phyloP scores from a whole-genome alignment of 2,329 filamentous ascomycete genomes.

The Ciborinia camelliae region DNA sequence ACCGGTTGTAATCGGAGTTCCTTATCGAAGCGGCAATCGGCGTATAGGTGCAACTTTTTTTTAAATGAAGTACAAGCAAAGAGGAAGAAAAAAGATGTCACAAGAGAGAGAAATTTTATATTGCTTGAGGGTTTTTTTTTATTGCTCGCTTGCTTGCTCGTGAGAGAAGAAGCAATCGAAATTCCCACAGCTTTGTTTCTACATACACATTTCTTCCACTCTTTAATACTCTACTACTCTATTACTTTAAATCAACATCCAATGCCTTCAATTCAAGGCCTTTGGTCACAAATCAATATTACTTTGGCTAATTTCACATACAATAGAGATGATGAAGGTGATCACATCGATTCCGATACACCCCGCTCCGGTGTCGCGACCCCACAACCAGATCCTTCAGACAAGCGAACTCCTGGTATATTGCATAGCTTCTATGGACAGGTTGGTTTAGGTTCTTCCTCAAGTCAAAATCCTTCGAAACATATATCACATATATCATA shows the following conservation, averaged over 20 bases:
- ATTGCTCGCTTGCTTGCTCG: neutral
- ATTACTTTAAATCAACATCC: neutral
- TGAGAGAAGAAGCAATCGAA: neutral
- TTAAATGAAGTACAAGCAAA: conserved; percentile 18
- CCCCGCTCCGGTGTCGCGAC: conserved; percentile 90
- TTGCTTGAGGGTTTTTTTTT: neutral
- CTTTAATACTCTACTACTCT: neutral
- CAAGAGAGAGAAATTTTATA: conserved; percentile 4
- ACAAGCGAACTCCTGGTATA: conserved; percentile 94
- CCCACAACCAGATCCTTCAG: conserved; percentile 86
- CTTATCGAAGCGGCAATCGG: conserved; percentile 35
- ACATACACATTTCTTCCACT: neutral
- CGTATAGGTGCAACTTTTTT: conserved; percentile 19
- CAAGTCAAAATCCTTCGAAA: conserved; percentile 31
- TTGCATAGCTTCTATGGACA: conserved; percentile 96
- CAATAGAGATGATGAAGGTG: conserved; percentile 60
- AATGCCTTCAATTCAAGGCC: conserved; percentile 13
- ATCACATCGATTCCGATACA: conserved; percentile 79
- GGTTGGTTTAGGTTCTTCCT: conserved; percentile 87
- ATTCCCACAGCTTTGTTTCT: neutral
- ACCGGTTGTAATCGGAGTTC: conserved; percentile 24
- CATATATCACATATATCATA: conserved; percentile 21
- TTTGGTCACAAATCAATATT: conserved; percentile 24
- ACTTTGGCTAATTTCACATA: conserved; percentile 32
- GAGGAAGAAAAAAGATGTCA: neutral